Evolutionary conservation across 768 basidiomycete genomes (phyloP).

Genomic region (Rhodosporidiobolus sp.): DNA sequence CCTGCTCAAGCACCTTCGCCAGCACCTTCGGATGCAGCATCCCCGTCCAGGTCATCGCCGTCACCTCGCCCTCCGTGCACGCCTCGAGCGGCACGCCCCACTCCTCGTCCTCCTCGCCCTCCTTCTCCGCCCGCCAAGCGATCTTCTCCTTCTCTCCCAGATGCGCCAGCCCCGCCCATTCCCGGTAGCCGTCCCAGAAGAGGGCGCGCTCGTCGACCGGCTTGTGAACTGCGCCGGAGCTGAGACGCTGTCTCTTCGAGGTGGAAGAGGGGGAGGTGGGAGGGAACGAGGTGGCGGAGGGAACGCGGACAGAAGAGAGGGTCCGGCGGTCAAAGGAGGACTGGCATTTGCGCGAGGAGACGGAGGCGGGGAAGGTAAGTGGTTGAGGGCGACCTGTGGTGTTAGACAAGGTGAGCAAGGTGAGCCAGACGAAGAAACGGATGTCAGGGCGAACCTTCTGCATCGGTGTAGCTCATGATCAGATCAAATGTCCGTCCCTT

Average conservation of each 20-base stretch:
- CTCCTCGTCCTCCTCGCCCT: conserved; percentile 3
- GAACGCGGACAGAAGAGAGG: conserved; percentile 6
- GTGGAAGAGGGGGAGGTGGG: neutral
- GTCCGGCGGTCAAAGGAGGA: neutral
- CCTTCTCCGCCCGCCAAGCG: neutral
- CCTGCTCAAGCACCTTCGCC: neutral
- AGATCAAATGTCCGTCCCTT: conserved; percentile 26
- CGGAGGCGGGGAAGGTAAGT: neutral
- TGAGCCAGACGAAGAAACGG: neutral
- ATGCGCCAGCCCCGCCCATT: conserved; percentile 24
- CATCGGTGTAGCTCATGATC: conserved; percentile 15
- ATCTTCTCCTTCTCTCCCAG: conserved; percentile 8
- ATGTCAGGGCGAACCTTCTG: neutral
- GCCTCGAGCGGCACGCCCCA: conserved; percentile 1
- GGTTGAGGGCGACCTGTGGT: conserved; percentile 3
- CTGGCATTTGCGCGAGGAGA: neutral
- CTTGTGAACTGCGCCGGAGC: conserved; percentile 10
- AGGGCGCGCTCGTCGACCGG: neutral
- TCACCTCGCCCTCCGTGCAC: conserved; percentile 4
- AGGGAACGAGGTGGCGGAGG: neutral
- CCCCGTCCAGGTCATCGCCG: conserved; percentile 4
- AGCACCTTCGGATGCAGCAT: conserved; percentile 22
- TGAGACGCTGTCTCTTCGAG: conserved; percentile 6
- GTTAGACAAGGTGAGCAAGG: neutral
- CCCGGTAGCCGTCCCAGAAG: conserved; percentile 28